Percentiles rank a stretch among this genome's conserved stretches.
phyloP scores from a whole-genome alignment of 805 yeast species.

The Kluyveromyces lactis region DNA sequence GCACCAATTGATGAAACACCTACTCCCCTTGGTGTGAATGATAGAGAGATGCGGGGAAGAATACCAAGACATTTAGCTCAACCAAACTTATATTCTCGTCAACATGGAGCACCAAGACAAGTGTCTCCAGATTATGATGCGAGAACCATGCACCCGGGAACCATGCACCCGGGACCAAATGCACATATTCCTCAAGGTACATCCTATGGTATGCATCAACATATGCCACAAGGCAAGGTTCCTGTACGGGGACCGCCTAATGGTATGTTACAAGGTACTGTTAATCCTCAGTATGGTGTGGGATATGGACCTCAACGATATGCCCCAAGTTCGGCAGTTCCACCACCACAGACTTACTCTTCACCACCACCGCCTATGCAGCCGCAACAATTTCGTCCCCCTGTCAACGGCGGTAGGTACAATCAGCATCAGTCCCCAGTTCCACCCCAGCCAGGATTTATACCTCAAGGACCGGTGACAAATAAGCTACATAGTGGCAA shows the following conservation, averaged over 20 bases:
- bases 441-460: conserved; percentile 10
- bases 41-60: background rate
- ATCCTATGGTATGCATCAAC: too few species aligned
- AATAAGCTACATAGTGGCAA: conserved; percentile 39
- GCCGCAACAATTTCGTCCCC: background rate
- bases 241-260: too few species aligned
- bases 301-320: background rate
- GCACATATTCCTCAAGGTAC: too few species aligned
- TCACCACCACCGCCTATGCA: background rate
- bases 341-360: conserved; percentile 4
- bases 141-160: background rate
- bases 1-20: background rate
- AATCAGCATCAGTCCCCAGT: background rate
- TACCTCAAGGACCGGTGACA: conserved; percentile 19
- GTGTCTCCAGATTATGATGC: background rate
- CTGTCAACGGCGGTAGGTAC: conserved; percentile 8
- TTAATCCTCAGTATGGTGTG: too few species aligned
- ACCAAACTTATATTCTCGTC: background rate
- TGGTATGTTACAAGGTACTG: too few species aligned
- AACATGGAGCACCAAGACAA: background rate
- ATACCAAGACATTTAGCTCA: background rate
- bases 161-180: too few species aligned
- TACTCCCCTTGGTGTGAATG: background rate
- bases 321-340: background rate
- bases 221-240: too few species aligned